Evolutionary conservation across 1,284 basidiomycete genomes (phyloP).

Genomic region (Phellopilus nigrolimitatus): DNA sequence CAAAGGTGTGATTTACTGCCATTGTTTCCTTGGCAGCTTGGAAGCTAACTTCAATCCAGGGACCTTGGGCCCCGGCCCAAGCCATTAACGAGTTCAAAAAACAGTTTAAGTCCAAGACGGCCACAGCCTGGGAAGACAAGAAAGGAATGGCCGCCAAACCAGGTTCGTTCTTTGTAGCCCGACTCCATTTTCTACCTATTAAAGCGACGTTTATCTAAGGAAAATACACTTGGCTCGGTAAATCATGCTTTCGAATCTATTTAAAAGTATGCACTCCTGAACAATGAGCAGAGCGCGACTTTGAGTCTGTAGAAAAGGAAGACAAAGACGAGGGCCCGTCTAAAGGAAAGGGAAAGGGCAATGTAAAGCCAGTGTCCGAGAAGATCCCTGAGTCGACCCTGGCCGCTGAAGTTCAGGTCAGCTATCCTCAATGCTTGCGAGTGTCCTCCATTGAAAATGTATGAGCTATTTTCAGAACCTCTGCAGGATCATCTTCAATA

Average conservation of each 20-base stretch:
- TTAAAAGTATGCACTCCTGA: not conserved
- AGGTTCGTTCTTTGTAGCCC: slow-evolving; percentile 20
- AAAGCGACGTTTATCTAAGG: slow-evolving; percentile 30
- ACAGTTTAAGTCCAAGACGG: slow-evolving; percentile 56
- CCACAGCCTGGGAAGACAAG: slow-evolving; percentile 45
- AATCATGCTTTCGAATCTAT: not conserved
- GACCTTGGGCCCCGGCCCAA: slow-evolving; percentile 30
- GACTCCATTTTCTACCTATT: not conserved
- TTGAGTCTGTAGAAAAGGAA: slow-evolving; percentile 42
- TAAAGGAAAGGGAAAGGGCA: slow-evolving; percentile 31
- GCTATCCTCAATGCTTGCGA: slow-evolving; percentile 6
- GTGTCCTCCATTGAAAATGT: not conserved
- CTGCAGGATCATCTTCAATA: slow-evolving; percentile 54
- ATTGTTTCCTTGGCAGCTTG: not conserved
- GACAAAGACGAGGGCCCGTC: slow-evolving; percentile 30
- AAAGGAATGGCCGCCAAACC: slow-evolving; percentile 55
- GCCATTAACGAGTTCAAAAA: slow-evolving; percentile 55
- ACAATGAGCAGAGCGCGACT: slow-evolving; percentile 42
- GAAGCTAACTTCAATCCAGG: slow-evolving; percentile 24
- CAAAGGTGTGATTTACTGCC: slow-evolving; percentile 36
- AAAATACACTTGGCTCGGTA: slow-evolving; percentile 60
- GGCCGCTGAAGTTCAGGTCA: slow-evolving; percentile 43
- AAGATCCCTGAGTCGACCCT: slow-evolving; percentile 45
- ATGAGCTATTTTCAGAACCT: slow-evolving; percentile 33
- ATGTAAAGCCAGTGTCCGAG: slow-evolving; percentile 35